A percentile compares a stretch with the other conserved stretches of the same genome.
Evolutionary conservation across 371 early-diverging fungal genomes (phyloP).

Genomic region (Umbelopsis sp.): DNA sequence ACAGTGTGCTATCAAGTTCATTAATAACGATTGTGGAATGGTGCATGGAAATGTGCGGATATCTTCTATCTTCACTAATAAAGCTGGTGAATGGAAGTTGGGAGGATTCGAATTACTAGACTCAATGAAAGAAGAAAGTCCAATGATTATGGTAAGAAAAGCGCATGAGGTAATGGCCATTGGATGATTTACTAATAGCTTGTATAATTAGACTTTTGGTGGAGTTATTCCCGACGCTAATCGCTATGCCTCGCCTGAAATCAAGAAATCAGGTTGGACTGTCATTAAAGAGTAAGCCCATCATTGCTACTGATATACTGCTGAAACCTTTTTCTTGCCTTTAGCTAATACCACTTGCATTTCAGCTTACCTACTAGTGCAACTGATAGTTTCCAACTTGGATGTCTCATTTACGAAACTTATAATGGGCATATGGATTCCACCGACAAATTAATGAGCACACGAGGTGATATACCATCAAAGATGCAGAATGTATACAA

Average conservation of each 20-base stretch:
- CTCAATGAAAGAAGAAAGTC: conserved; percentile 73
- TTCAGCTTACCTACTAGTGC: conserved; percentile 47
- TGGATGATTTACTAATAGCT: too few species aligned
- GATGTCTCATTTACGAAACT: conserved; percentile 77
- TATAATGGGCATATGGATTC: conserved; percentile 74
- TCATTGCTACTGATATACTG: neutral
- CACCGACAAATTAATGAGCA: conserved; percentile 59
- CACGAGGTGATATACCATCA: conserved; percentile 67
- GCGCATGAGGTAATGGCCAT: too few species aligned
- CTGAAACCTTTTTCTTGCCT: neutral
- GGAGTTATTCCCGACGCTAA: conserved; percentile 67
- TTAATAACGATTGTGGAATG: conserved; percentile 83
- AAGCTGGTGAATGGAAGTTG: conserved; percentile 94
- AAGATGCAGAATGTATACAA: conserved; percentile 58
- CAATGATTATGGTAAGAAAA: conserved; percentile 59
- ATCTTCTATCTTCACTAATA: conserved; percentile 81
- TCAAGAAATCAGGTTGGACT: conserved; percentile 69
- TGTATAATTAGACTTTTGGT: conserved; percentile 59
- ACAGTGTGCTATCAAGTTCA: conserved; percentile 83
- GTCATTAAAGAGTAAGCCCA: conserved; percentile 62
- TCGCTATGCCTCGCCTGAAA: conserved; percentile 77
- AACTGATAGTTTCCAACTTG: conserved; percentile 83
- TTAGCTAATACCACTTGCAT: neutral
- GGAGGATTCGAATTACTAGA: conserved; percentile 86
- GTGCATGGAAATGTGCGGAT: conserved; percentile 87